A percentile compares a stretch with the other conserved stretches of the same genome.
These are phyloP conservation scores for Cruciata laevipes DNA, from an alignment of 257 asterid genomes.

Conservation along the genomic window DNA sequence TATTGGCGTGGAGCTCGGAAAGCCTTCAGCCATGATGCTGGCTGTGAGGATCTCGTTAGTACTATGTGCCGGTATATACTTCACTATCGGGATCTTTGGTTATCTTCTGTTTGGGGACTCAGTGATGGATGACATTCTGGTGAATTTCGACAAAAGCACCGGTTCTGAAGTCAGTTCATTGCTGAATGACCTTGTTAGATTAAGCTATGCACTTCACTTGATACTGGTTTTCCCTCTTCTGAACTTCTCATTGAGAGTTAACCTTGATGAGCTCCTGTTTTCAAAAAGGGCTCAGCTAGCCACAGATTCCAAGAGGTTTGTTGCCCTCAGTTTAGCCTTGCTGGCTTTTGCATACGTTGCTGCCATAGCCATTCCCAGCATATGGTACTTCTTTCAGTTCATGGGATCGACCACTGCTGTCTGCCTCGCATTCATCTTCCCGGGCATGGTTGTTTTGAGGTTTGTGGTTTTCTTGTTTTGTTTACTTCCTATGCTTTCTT, in stretches of 20 bases:
- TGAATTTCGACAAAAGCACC: constrained; percentile 57
- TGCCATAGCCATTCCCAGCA: constrained; percentile 75
- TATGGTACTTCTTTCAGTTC: constrained; percentile 95
- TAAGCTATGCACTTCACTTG: constrained; percentile 80
- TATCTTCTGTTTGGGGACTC: constrained; percentile 90
- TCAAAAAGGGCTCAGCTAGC: constrained; percentile 41
- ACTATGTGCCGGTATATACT: constrained; percentile 66
- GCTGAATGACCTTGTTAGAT: constrained; percentile 55
- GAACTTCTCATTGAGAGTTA: constrained; percentile 75
- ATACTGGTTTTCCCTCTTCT: constrained; percentile 78
- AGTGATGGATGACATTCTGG: constrained; percentile 81
- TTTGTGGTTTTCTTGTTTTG: constrained; percentile 6
- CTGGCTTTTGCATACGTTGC: constrained; percentile 47
- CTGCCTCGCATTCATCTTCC: constrained; percentile 84
- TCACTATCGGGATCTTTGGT: constrained; percentile 73
- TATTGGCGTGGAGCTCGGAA: constrained; percentile 78
- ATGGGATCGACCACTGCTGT: constrained; percentile 89
- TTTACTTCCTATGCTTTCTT: background rate
- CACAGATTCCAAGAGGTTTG: constrained; percentile 48
- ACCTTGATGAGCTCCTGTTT: constrained; percentile 75
- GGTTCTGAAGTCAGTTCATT: constrained; percentile 42
- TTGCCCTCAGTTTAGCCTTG: constrained; percentile 44
- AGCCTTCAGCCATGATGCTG: constrained; percentile 52
- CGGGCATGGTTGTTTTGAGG: constrained; percentile 82
- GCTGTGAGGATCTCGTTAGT: constrained; percentile 67